Base-by-base conservation (phyloP, 768 basidiomycete genomes). In the Boletus rex-veris region DNA sequence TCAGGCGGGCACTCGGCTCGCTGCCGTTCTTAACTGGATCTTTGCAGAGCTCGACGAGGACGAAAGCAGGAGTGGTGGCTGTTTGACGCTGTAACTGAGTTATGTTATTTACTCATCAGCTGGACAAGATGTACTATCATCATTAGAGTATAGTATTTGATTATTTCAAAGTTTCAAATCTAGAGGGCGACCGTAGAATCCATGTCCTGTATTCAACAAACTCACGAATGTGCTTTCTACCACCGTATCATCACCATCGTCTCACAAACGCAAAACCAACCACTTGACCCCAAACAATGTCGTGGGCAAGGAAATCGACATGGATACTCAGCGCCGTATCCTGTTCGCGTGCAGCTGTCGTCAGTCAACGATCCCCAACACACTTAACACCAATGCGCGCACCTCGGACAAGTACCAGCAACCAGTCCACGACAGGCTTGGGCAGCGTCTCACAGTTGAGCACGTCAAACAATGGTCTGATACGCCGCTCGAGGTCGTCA, bases 201-300 rank as follows among this genome's bases (percentile, higher is more conserved):
- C 19, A 19, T 19, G 19, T 19, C 19, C 19, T 19, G 19, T 21
- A 21, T 21, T 21, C 21, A 21, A 21, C 21, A 21, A 21, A 3
- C 21, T 21, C 21, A 21, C 21, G 21, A 31, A 31, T 31, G 31
- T 31, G 9, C 31, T 31, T 8, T 31, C 31, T 2, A 31, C 31
- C 31, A 31, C 31, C 31, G 5, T 31, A 31, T 31, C 31, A 3
- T 11, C 9, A 8, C 31, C 31, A 31, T 8, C 31, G 31, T 8
- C 7, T 55, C 55, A 90, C 72, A 90, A 61, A 61, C 82, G 79
- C 76, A 84, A 74, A 64, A 95, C 88, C 60, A 97, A 71, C 67
- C 93, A 90, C 71, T 96, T 96, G 54, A 96, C 72, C 7, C 89
- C 92, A 12, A 92, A 85, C 91, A 94, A 95, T 91, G 61, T 95